These are phyloP conservation scores for Ganoderma boninense DNA, from an alignment of 1,284 basidiomycete genomes.

Conservation along the genomic window DNA sequence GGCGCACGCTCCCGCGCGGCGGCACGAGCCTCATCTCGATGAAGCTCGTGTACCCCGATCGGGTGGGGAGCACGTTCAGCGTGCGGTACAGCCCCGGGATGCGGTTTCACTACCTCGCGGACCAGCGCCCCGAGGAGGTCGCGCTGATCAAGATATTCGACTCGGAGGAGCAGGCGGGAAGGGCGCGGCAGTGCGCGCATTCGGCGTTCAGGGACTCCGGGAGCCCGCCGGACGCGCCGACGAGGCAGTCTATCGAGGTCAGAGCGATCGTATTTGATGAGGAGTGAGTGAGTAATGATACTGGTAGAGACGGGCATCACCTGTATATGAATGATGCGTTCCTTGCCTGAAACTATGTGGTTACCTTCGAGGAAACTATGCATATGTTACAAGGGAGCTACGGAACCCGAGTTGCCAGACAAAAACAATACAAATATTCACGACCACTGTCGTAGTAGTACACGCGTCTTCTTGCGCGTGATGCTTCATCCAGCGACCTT, in stretches of 20 bases:
- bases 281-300: conserved; percentile 6
- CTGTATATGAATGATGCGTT: too few relatives aligned
- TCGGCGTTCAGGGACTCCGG: conserved; percentile 50
- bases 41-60: conserved; percentile 42
- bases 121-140: conserved; percentile 53
- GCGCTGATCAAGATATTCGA: conserved; percentile 55
- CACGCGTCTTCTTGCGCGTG: too few relatives aligned
- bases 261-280: conserved; percentile 44
- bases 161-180: conserved; percentile 41
- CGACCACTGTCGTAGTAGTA: too few relatives aligned
- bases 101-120: conserved; percentile 53
- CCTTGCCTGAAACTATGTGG: too few relatives aligned
- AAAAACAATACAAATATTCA: too few relatives aligned
- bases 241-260: conserved; percentile 49
- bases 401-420: too few relatives aligned
- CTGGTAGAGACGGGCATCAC: too few relatives aligned
- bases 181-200: conserved; percentile 52
- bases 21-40: conserved; percentile 43
- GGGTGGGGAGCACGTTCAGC: conserved; percentile 45
- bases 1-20: conserved; percentile 42
- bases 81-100: conserved; percentile 34
- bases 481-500: neutral
- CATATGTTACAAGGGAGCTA: too few relatives aligned
- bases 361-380: too few relatives aligned
- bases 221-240: conserved; percentile 46